Conservation (phyloP, 345 rosid species). For the Brassica carinata region DNA sequence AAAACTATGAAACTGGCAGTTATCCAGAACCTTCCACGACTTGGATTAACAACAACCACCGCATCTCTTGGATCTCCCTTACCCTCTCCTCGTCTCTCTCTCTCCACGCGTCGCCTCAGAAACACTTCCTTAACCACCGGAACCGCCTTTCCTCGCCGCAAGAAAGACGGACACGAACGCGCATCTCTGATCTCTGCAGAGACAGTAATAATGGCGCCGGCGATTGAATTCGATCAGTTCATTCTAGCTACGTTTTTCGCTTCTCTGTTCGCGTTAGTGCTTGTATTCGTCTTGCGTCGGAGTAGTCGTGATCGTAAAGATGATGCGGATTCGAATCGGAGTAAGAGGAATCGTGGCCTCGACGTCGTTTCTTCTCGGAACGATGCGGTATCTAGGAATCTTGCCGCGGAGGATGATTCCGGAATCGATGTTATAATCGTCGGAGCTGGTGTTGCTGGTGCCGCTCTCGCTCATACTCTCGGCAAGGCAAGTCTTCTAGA, state of each 20-base stretch:
- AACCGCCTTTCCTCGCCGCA: background rate
- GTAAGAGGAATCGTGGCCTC: conserved; percentile 14
- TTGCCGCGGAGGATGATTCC: background rate
- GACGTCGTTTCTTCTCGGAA: background rate
- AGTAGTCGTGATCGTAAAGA: background rate
- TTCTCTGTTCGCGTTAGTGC: conserved; percentile 22
- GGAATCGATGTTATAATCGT: conserved; percentile 41
- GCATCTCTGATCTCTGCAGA: background rate
- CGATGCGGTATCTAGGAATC: background rate
- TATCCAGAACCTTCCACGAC: conserved; percentile 9
- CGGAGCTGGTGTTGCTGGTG: conserved; percentile 55
- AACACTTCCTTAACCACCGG: conserved; percentile 5
- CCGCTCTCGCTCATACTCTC: conserved; percentile 63
- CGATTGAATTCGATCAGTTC: conserved; percentile 19
- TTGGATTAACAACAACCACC: background rate
- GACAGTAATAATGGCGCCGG: background rate
- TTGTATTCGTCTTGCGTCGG: conserved; percentile 20
- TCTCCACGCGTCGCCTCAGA: conserved; percentile 8
- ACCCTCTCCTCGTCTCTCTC: background rate
- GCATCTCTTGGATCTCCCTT: conserved; percentile 6
- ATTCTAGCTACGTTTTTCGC: conserved; percentile 6
- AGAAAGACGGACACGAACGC: background rate
- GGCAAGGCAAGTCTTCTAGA: conserved; percentile 43
- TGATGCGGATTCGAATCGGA: background rate
- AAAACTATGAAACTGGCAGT: background rate